Base-by-base conservation (phyloP, 73 alveolate species). In the Paraurostyla sp. region DNA sequence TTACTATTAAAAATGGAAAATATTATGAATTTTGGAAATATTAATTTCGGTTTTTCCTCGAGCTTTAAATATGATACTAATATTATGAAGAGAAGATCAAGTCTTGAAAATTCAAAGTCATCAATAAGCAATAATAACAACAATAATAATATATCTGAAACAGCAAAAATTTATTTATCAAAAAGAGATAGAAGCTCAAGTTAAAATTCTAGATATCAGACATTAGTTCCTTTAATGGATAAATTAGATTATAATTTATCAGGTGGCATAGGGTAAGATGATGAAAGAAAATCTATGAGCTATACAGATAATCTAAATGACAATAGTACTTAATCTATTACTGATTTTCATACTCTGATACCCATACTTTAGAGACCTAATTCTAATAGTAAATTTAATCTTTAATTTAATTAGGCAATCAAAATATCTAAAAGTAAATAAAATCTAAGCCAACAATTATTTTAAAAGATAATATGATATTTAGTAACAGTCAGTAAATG, bases 11-110 rank as follows among this genome's bases (percentile, higher is more conserved):
- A 32, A 65, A 65, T 65, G 82, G 82, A 65, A 65, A 65, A 65
- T 40, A 13, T 32, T 38, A 65, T 65, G 82, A 65, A 65, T 65
- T 65, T 65, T 38, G 82, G 82, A 38, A 65, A 65, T 38, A 32
- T 65, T 1, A 58, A 65, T 38, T 65, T 65, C 36, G 82, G 82
- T 1, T 65, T 65, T 29, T 27, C 15, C 49, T 6, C 49, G 27
- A 59, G 30, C 22, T 59, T 59, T 59, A 59, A 59, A 29, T 59
- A 59, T 27, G 6, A 43, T 59, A 6, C 9, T n/a, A n/a, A n/a
- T n/a, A n/a, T n/a, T n/a, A n/a, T n/a, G n/a, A n/a, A n/a, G n/a
- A n/a, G n/a, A n/a, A n/a, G n/a, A 27, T 15, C 42, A 3, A 59
- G 32, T 20, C 9, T 49, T 27, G 15, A 6, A 11, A 15, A 20